A percentile compares a stretch with the other conserved stretches of the same genome.
phyloP scores from a whole-genome alignment of 805 yeast species.

The Starmerella floricola region DNA sequence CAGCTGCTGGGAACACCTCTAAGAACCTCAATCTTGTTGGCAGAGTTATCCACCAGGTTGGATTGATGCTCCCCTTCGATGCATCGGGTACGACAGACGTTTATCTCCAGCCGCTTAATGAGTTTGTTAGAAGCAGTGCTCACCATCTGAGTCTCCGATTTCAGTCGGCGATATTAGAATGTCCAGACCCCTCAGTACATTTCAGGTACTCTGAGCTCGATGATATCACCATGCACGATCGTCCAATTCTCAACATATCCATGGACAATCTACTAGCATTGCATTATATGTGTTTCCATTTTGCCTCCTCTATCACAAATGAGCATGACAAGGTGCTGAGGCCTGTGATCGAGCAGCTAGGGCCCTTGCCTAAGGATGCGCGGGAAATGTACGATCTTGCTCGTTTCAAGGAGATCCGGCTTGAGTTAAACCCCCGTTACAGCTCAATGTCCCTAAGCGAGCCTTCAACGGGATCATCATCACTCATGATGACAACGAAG shows the following conservation, averaged over 20 bases:
- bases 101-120: constrained; percentile 69
- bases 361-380: constrained; percentile 35
- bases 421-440: constrained; percentile 48
- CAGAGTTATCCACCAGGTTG: constrained; percentile 51
- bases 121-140: constrained; percentile 44
- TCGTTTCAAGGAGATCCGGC: constrained; percentile 40
- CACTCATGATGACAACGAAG: constrained; percentile 38
- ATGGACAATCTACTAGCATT: constrained; percentile 30
- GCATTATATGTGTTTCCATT: constrained; percentile 30
- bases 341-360: constrained; percentile 34
- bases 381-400: constrained; percentile 40
- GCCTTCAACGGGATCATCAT: constrained; percentile 27
- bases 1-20: constrained; percentile 30
- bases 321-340: constrained; percentile 42
- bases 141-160: constrained; percentile 39
- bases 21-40: constrained; percentile 47
- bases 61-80: constrained; percentile 52
- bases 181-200: constrained; percentile 45
- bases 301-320: constrained; percentile 21
- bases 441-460: constrained; percentile 26
- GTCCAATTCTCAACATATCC: constrained; percentile 31
- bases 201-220: constrained; percentile 51
- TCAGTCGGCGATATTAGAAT: constrained; percentile 36
- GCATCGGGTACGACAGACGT: constrained; percentile 37
- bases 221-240: constrained; percentile 47